phyloP scores from a whole-genome alignment of 164 flowering plant genomes.

The Euptelea pleiosperma region DNA sequence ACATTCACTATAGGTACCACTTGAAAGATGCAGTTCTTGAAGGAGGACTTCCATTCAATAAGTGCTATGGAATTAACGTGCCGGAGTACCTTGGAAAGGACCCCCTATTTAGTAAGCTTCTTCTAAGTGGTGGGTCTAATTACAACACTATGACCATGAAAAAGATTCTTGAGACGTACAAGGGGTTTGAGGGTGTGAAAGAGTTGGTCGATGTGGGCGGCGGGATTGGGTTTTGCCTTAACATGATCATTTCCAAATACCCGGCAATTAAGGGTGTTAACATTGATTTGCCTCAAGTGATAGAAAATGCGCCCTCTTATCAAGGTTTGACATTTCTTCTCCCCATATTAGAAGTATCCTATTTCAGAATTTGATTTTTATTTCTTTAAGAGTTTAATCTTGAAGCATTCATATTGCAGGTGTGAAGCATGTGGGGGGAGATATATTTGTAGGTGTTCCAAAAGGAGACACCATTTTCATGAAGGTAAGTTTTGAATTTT shows the following conservation, averaged over 20 bases:
- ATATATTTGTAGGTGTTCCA: conserved; percentile 31
- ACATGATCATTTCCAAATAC: conserved; percentile 29
- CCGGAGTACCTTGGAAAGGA: conserved; percentile 22
- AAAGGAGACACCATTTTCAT: conserved; percentile 33
- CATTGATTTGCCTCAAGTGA: conserved; percentile 27
- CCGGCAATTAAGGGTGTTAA: conserved; percentile 36
- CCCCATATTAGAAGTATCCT: neutral
- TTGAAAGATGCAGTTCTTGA: conserved; percentile 39
- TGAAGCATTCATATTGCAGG: neutral
- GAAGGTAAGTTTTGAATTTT: conserved; percentile 31
- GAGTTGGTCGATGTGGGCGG: conserved; percentile 40
- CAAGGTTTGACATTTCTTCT: conserved; percentile 11
- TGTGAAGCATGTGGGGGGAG: conserved; percentile 29
- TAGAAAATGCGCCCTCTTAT: conserved; percentile 20
- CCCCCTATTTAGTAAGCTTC: conserved; percentile 13
- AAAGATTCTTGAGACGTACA: conserved; percentile 26
- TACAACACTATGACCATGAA: conserved; percentile 14
- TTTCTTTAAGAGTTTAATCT: too few relatives aligned
- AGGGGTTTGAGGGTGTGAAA: conserved; percentile 29
- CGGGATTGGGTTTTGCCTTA: conserved; percentile 25
- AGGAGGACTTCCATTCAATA: conserved; percentile 38
- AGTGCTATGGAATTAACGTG: conserved; percentile 30
- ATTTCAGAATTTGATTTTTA: too few relatives aligned
- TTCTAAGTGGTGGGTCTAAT: conserved; percentile 19
- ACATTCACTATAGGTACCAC: conserved; percentile 21